Conservation (phyloP, 208 protist genomes). For the Trypanosoma cruzi region DNA sequence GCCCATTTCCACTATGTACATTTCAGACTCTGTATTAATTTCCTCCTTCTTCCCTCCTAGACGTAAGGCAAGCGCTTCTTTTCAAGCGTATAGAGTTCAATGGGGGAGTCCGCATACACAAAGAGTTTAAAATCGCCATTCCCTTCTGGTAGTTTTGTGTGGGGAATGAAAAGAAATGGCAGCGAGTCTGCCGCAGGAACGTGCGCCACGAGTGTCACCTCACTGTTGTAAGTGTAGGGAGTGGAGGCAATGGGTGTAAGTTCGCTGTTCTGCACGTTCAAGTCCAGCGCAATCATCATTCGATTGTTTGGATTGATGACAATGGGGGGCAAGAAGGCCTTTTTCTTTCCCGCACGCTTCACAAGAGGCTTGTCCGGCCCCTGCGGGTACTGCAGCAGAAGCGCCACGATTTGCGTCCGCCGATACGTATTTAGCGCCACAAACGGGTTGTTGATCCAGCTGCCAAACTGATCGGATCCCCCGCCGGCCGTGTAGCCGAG, state of each 20-base stretch:
- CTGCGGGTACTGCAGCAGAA: slow-evolving; percentile 83
- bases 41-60: slow-evolving; percentile 22
- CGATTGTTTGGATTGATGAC: slow-evolving; percentile 64
- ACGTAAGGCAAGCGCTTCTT: slow-evolving; percentile 70
- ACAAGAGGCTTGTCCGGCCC: slow-evolving; percentile 72
- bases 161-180: slow-evolving; percentile 83
- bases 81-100: slow-evolving; percentile 59
- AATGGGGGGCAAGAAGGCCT: slow-evolving; percentile 66
- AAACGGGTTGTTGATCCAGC: slow-evolving; percentile 93
- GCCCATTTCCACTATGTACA: not conserved
- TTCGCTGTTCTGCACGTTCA: slow-evolving; percentile 62
- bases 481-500: slow-evolving; percentile 84
- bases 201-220: slow-evolving; percentile 51
- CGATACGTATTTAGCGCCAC: slow-evolving; percentile 64
- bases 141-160: slow-evolving; percentile 65
- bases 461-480: slow-evolving; percentile 54
- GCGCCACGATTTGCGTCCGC: slow-evolving; percentile 62
- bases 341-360: slow-evolving; percentile 61
- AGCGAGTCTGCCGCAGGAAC: slow-evolving; percentile 43
- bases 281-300: slow-evolving; percentile 79
- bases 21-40: not conserved
- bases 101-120: slow-evolving; percentile 73
- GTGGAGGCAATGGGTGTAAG: slow-evolving; percentile 52
- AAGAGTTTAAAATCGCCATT: slow-evolving; percentile 88
- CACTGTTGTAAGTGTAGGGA: slow-evolving; percentile 42